Evolutionary conservation across 352 stramenopile genomes (phyloP).

Genomic region (Phytophthora fragariae): DNA sequence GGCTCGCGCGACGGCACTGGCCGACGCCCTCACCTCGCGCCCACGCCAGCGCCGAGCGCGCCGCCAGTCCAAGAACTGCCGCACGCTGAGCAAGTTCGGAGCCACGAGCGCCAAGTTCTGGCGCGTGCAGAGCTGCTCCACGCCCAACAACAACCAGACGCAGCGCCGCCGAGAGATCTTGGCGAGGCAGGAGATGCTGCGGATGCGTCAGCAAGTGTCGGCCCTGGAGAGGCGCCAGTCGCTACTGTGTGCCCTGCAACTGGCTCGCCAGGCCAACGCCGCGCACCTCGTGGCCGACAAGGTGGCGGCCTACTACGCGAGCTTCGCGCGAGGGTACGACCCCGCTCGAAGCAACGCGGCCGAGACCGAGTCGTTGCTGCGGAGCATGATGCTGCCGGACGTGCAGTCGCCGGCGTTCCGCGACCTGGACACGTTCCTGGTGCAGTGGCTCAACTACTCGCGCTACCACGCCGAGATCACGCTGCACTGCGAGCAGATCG

Average conservation of each 20-base stretch:
- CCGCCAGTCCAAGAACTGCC: constrained; percentile 56
- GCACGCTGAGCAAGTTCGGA: constrained; percentile 43
- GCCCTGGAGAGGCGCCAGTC: constrained; percentile 55
- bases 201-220: constrained; percentile 49
- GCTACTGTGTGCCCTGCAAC: constrained; percentile 53
- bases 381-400: constrained; percentile 55
- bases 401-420: constrained; percentile 62
- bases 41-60: constrained; percentile 15
- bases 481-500: constrained; percentile 43
- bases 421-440: constrained; percentile 59
- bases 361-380: constrained; percentile 47
- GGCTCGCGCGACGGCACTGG: constrained; percentile 1
- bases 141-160: constrained; percentile 24
- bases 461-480: constrained; percentile 59
- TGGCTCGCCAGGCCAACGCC: constrained; percentile 55
- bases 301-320: constrained; percentile 56
- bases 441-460: constrained; percentile 71
- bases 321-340: constrained; percentile 58
- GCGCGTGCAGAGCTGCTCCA: constrained; percentile 25
- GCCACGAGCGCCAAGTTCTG: constrained; percentile 43
- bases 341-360: constrained; percentile 32
- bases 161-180: constrained; percentile 37
- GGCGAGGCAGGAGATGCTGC: constrained; percentile 38
- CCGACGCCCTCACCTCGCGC: constrained; percentile 6
- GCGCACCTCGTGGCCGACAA: constrained; percentile 48